Percentiles rank a stretch among this genome's conserved stretches.
phyloP scores from a whole-genome alignment of 2,329 filamentous ascomycete genomes.

The Trichoderma sp. region DNA sequence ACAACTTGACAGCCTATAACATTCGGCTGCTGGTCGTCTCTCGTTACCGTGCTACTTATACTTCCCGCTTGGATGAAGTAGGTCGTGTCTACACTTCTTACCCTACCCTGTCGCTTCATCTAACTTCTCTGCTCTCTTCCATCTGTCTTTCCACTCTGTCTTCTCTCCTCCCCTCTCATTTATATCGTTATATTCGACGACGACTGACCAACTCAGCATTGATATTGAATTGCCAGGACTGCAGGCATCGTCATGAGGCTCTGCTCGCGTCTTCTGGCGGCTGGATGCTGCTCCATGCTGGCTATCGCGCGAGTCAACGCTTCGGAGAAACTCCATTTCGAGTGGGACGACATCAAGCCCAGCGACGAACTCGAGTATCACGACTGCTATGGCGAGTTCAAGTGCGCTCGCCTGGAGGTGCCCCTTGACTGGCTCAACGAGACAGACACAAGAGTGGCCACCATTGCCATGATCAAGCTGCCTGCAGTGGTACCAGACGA shows the following conservation, averaged over 20 bases:
- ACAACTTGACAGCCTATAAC: neutral
- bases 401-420: slow-evolving; percentile 44
- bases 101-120: neutral
- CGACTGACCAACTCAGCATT: neutral
- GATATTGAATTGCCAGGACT: neutral
- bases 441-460: slow-evolving; percentile 31
- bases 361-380: slow-evolving; percentile 38
- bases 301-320: slow-evolving; percentile 35
- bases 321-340: slow-evolving; percentile 26
- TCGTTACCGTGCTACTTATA: neutral
- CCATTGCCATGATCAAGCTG: slow-evolving; percentile 42
- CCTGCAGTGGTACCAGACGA: slow-evolving; percentile 39
- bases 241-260: neutral
- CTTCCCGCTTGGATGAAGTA: neutral
- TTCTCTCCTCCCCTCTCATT: neutral
- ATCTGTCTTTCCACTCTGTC: neutral
- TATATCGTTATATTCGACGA: neutral
- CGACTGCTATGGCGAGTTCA: slow-evolving; percentile 38
- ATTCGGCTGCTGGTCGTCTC: neutral
- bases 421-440: slow-evolving; percentile 43
- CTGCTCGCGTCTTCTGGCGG: slow-evolving; percentile 28
- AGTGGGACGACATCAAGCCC: slow-evolving; percentile 39
- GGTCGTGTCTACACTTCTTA: neutral
- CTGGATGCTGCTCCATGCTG: slow-evolving; percentile 47
- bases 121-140: neutral